Percentiles rank a stretch among this genome's conserved stretches.
These are phyloP conservation scores for Trametes maxima DNA, from an alignment of 768 basidiomycete genomes.

Conservation along the genomic window DNA sequence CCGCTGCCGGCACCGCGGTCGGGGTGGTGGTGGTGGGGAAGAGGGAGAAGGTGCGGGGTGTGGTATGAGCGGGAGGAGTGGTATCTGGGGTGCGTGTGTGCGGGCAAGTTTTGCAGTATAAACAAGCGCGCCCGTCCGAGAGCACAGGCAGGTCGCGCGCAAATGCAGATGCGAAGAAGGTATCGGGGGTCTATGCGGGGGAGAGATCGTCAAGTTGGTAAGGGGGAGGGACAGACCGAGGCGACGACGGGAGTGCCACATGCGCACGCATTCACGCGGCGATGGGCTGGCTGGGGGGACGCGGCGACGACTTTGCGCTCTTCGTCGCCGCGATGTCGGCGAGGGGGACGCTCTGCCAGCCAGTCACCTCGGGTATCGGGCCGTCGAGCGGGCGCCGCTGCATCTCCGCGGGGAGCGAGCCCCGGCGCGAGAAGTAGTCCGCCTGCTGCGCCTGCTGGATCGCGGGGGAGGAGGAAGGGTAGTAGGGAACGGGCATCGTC, in stretches of 20 bases:
- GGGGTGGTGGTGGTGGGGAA: neutral
- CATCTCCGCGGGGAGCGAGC: constrained; percentile 28
- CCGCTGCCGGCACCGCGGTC: constrained; percentile 13
- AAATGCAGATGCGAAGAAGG: constrained; percentile 7
- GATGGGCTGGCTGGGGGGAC: constrained; percentile 28
- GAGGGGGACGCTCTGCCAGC: constrained; percentile 39
- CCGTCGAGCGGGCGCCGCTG: constrained; percentile 21
- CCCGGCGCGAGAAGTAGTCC: constrained; percentile 32
- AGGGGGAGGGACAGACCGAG: neutral
- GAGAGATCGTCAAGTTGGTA: neutral
- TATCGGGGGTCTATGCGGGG: constrained; percentile 18
- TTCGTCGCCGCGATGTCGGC: constrained; percentile 29
- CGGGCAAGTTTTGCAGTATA: constrained; percentile 19
- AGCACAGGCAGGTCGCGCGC: constrained; percentile 3
- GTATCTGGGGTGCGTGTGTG: constrained; percentile 13
- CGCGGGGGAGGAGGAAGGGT: constrained; percentile 19
- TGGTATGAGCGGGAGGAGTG: constrained; percentile 21
- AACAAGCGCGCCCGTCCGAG: constrained; percentile 24
- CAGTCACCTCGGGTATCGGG: constrained; percentile 36
- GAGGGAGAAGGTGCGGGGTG: neutral
- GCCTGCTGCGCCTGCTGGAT: constrained; percentile 21
- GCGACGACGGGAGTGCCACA: too few relatives aligned
- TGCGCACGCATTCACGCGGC: constrained; percentile 21
- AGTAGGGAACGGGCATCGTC: constrained; percentile 31
- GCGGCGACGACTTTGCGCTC: constrained; percentile 26